These are phyloP conservation scores for Coprinopsis strossmayeri DNA, from an alignment of 768 basidiomycete genomes.

Conservation along the genomic window DNA sequence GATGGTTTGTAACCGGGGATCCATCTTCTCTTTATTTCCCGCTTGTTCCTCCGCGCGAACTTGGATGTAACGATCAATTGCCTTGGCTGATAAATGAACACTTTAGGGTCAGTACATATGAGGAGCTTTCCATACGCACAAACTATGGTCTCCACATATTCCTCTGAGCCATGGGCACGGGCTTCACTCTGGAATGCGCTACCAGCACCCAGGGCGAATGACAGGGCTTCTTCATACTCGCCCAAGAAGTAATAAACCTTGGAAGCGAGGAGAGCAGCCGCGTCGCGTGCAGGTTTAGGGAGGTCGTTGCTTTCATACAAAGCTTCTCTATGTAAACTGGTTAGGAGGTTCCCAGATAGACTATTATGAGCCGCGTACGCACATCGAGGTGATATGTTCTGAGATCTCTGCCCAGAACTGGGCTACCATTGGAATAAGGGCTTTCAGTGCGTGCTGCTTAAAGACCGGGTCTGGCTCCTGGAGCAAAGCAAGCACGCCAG, in stretches of 20 bases:
- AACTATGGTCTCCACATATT: conserved; percentile 92
- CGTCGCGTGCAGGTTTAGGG: conserved; percentile 64
- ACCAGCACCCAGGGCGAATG: conserved; percentile 90
- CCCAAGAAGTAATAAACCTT: conserved; percentile 98
- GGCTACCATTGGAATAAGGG: conserved; percentile 77
- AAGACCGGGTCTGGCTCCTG: conserved; percentile 83
- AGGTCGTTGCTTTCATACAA: conserved; percentile 82
- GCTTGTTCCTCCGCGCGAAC: conserved; percentile 53
- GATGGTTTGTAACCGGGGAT: conserved; percentile 71
- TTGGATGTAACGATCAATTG: conserved; percentile 89
- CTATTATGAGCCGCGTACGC: conserved; percentile 22
- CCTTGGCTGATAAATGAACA: conserved; percentile 59
- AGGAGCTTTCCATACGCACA: conserved; percentile 48
- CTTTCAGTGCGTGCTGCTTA: conserved; percentile 86
- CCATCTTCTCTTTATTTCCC: conserved; percentile 55
- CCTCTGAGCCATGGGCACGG: conserved; percentile 56
- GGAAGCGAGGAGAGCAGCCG: conserved; percentile 90
- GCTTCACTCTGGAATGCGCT: conserved; percentile 76
- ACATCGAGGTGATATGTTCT: conserved; percentile 89
- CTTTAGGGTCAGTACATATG: neutral
- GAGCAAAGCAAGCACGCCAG: conserved; percentile 87
- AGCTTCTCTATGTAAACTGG: conserved; percentile 58
- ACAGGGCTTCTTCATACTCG: conserved; percentile 91
- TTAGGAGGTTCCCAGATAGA: conserved; percentile 9
- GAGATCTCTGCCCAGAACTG: conserved; percentile 99